phyloP scores from a whole-genome alignment of 2,329 filamentous ascomycete genomes.

The Cladosporium sp. region DNA sequence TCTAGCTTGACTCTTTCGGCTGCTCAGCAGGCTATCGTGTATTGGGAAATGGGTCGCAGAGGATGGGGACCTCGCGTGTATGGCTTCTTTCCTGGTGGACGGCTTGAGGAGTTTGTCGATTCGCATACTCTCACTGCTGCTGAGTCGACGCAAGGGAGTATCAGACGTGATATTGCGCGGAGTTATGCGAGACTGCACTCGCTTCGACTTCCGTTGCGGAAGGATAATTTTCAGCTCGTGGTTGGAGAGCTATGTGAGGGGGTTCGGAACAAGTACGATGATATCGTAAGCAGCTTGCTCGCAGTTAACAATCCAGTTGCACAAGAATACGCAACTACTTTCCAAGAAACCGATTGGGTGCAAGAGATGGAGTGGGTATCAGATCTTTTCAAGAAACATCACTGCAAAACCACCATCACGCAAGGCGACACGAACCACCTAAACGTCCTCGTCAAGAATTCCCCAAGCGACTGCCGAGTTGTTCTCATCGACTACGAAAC shows the following conservation, averaged over 20 bases:
- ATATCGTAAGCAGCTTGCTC: neutral
- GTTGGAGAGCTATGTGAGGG: neutral
- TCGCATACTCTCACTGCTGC: conserved; percentile 11
- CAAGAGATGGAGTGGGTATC: conserved; percentile 7
- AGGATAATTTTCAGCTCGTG: neutral
- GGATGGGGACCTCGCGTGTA: conserved; percentile 13
- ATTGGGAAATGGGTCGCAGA: conserved; percentile 11
- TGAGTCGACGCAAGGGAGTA: neutral
- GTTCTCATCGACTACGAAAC: conserved; percentile 15
- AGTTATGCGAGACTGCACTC: conserved; percentile 14
- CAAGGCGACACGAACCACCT: conserved; percentile 12
- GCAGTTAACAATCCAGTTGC: neutral
- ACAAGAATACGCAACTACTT: neutral
- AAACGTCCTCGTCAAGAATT: conserved; percentile 7
- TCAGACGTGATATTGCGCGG: conserved; percentile 5
- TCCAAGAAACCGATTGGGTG: neutral
- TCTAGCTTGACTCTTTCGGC: conserved; percentile 9
- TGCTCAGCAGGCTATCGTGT: conserved; percentile 11
- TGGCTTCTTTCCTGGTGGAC: conserved; percentile 8
- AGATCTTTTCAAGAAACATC: neutral
- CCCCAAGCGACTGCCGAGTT: neutral
- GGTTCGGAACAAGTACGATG: neutral
- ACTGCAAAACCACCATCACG: conserved; percentile 9
- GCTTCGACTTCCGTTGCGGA: conserved; percentile 5
- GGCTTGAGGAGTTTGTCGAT: conserved; percentile 13